A percentile compares a stretch with the other conserved stretches of the same genome.
Conservation (phyloP, 2,329 filamentous ascomycete genomes). For the Teratosphaeria nubilosa region DNA sequence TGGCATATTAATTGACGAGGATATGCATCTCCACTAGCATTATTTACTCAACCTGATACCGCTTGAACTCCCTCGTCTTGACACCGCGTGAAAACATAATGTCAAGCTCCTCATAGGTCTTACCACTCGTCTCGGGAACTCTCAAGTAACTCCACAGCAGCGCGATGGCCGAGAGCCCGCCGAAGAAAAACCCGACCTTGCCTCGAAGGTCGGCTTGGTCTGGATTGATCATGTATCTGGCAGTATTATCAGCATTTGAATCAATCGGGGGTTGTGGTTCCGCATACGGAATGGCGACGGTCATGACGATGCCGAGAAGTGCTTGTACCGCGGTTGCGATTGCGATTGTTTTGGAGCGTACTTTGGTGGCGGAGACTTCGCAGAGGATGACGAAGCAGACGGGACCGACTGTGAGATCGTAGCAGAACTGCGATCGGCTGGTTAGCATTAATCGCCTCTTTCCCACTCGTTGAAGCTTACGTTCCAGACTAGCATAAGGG, state of each 20-base stretch:
- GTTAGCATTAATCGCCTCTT: not conserved
- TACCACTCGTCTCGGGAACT: conserved; percentile 30
- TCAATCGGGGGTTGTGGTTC: too few relatives aligned
- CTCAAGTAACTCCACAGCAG: conserved; percentile 29
- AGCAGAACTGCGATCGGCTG: conserved; percentile 17
- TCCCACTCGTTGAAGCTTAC: not conserved
- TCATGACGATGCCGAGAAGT: conserved; percentile 30
- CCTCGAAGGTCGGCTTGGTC: conserved; percentile 30
- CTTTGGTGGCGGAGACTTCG: conserved; percentile 29
- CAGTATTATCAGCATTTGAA: not conserved
- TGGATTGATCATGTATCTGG: conserved; percentile 31
- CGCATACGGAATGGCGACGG: conserved; percentile 27
- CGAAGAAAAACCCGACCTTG: conserved; percentile 35
- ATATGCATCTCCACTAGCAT: not conserved
- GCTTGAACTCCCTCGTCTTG: conserved; percentile 25
- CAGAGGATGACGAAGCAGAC: conserved; percentile 30
- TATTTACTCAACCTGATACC: conserved; percentile 16
- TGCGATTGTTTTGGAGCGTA: conserved; percentile 29
- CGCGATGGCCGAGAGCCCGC: conserved; percentile 24
- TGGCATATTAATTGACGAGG: too few relatives aligned
- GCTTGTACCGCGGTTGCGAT: conserved; percentile 32
- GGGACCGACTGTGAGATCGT: conserved; percentile 29
- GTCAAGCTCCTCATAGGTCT: conserved; percentile 35
- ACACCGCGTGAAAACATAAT: conserved; percentile 31
- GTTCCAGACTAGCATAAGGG: conserved; percentile 28